Evolutionary conservation across 2,329 filamentous ascomycete species (phyloP).

Genomic region (Septoria linicola): DNA sequence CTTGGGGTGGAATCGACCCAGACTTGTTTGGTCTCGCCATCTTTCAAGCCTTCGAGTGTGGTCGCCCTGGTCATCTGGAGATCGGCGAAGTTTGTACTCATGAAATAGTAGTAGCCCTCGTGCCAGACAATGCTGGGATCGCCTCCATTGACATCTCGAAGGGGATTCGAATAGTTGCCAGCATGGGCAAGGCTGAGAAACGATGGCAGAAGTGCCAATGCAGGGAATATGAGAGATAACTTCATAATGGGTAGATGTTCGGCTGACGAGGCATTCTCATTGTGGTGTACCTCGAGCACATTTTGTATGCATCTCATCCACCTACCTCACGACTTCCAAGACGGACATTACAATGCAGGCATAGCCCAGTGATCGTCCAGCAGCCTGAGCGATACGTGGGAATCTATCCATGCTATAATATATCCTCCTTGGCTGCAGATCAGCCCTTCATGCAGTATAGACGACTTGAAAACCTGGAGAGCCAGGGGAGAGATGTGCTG

Average conservation of each 20-base stretch:
- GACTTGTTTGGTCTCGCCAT: constrained; percentile 51
- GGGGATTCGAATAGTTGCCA: constrained; percentile 52
- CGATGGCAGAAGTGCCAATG: background rate
- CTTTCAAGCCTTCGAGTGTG: constrained; percentile 58
- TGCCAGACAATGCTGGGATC: constrained; percentile 56
- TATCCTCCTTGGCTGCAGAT: constrained; percentile 4
- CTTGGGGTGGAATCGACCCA: constrained; percentile 50
- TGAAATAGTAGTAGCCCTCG: constrained; percentile 58
- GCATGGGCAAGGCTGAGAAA: background rate
- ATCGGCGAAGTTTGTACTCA: constrained; percentile 57
- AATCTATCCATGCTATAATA: background rate
- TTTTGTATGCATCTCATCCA: background rate
- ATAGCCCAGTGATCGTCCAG: background rate
- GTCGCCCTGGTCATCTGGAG: constrained; percentile 56
- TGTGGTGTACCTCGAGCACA: background rate
- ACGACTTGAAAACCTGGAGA: background rate
- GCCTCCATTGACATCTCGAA: constrained; percentile 51
- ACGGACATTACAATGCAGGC: constrained; percentile 6
- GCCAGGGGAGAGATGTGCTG: background rate
- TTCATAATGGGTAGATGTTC: constrained; percentile 3
- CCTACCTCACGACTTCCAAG: background rate
- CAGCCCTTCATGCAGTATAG: background rate
- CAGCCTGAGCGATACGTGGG: background rate
- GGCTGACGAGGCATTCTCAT: background rate
- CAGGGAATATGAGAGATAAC: background rate